Conservation (phyloP, 2,329 filamentous ascomycete genomes). For the Ilyonectria robusta region DNA sequence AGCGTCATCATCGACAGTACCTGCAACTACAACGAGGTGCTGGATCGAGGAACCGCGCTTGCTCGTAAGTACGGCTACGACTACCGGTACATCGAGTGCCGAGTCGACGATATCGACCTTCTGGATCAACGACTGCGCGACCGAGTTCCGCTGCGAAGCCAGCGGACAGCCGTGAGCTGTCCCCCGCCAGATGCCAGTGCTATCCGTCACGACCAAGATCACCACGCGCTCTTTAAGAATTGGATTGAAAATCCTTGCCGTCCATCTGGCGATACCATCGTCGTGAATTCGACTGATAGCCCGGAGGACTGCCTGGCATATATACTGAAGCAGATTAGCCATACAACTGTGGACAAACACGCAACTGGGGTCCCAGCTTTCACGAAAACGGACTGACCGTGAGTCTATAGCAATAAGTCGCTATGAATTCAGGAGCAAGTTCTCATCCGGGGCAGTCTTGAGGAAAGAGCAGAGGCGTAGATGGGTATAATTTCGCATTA, state of each 20-base stretch:
- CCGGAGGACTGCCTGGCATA: conserved; percentile 38
- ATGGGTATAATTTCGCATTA: too few species aligned
- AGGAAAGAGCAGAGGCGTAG: too few species aligned
- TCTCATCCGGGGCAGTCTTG: too few species aligned
- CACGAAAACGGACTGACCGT: too few species aligned
- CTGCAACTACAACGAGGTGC: conserved; percentile 52
- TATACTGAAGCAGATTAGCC: conserved; percentile 43
- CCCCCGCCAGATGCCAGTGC: conserved; percentile 41
- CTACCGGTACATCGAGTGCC: conserved; percentile 53
- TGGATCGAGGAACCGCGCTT: conserved; percentile 49
- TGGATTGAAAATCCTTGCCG: conserved; percentile 52
- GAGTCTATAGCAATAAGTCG: too few species aligned
- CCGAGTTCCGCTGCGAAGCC: conserved; percentile 48
- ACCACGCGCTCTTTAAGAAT: conserved; percentile 42
- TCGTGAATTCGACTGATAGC: conserved; percentile 44
- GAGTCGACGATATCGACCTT: conserved; percentile 47
- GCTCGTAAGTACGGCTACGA: conserved; percentile 37
- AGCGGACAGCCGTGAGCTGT: conserved; percentile 47
- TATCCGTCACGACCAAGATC: conserved; percentile 5
- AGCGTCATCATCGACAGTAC: conserved; percentile 56
- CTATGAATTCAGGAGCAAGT: too few species aligned
- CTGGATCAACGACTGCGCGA: conserved; percentile 48
- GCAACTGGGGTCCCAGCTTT: too few species aligned
- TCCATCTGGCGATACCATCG: conserved; percentile 41
- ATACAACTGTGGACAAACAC: background rate